phyloP scores from a whole-genome alignment of 148 eudicot species.

The Rhododendron simsii region DNA sequence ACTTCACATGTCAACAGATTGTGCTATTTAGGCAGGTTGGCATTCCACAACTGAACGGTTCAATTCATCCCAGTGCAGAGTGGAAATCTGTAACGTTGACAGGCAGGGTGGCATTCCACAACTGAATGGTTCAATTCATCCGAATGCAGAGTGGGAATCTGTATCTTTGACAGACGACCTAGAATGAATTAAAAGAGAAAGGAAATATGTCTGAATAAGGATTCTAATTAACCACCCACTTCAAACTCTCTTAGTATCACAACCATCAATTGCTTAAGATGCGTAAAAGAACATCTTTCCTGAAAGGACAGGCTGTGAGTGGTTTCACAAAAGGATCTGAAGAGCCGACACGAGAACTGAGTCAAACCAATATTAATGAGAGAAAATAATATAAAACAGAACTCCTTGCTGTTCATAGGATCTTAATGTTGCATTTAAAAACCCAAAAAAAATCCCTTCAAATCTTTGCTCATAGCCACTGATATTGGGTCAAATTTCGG shows the following conservation, averaged over 20 bases:
- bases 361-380: slow-evolving; percentile 10
- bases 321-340: neutral
- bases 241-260: neutral
- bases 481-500: slow-evolving; percentile 18
- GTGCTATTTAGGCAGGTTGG: neutral
- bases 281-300: neutral
- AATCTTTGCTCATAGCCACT: slow-evolving; percentile 1
- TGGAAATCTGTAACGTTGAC: neutral
- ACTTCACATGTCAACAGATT: neutral
- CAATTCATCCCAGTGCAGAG: neutral
- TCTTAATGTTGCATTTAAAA: neutral
- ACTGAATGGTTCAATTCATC: neutral
- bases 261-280: neutral
- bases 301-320: slow-evolving; percentile 1
- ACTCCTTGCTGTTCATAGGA: neutral
- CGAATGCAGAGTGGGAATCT: neutral
- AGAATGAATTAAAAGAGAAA: neutral
- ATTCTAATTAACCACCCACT: neutral
- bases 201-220: neutral
- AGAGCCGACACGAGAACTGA: neutral
- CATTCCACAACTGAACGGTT: neutral
- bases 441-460: neutral
- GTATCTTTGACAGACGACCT: neutral
- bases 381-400: neutral
- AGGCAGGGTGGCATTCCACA: neutral